Evolutionary conservation across 2,329 filamentous ascomycete species (phyloP).

Genomic region (Nemania serpens): DNA sequence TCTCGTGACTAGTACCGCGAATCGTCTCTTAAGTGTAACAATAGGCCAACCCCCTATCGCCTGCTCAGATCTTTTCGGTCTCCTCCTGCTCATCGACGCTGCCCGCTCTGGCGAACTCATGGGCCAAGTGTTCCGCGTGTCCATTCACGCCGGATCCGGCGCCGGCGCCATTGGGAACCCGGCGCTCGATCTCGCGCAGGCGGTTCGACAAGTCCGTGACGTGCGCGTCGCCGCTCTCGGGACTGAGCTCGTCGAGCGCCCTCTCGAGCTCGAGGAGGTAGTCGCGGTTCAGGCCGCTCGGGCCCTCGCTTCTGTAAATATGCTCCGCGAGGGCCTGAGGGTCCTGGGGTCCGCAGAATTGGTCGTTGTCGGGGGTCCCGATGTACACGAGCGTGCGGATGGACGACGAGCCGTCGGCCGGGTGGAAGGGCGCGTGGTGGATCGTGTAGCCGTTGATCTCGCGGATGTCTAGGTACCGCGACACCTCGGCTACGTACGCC

Average conservation of each 20-base stretch:
- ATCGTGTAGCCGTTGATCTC: conserved; percentile 98
- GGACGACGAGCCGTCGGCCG: conserved; percentile 46
- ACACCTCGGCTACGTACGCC: conserved; percentile 76
- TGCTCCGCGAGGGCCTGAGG: conserved; percentile 77
- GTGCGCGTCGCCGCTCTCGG: conserved; percentile 81
- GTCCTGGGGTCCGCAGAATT: conserved; percentile 86
- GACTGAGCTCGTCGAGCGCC: conserved; percentile 72
- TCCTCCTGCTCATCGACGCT: conserved; percentile 66
- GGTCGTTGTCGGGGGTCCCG: conserved; percentile 87
- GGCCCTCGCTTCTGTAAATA: conserved; percentile 76
- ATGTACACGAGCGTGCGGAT: conserved; percentile 82
- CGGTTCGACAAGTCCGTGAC: conserved; percentile 78
- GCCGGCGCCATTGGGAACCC: conserved; percentile 8
- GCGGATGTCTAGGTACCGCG: conserved; percentile 89
- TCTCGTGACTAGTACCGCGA: background rate
- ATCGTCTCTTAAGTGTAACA: background rate
- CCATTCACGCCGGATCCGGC: background rate
- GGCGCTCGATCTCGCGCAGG: conserved; percentile 64
- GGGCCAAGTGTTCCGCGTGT: conserved; percentile 27
- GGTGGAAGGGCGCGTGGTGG: conserved; percentile 85
- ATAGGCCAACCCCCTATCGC: background rate
- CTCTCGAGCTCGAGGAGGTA: conserved; percentile 83
- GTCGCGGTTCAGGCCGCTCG: conserved; percentile 87
- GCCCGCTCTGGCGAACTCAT: conserved; percentile 49
- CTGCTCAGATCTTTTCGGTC: conserved; percentile 40